Evolutionary conservation across 1,139 yeast species (phyloP), one percentile per base, ranked within the genome.

Genomic region (Chernovozyma aurita): DNA sequence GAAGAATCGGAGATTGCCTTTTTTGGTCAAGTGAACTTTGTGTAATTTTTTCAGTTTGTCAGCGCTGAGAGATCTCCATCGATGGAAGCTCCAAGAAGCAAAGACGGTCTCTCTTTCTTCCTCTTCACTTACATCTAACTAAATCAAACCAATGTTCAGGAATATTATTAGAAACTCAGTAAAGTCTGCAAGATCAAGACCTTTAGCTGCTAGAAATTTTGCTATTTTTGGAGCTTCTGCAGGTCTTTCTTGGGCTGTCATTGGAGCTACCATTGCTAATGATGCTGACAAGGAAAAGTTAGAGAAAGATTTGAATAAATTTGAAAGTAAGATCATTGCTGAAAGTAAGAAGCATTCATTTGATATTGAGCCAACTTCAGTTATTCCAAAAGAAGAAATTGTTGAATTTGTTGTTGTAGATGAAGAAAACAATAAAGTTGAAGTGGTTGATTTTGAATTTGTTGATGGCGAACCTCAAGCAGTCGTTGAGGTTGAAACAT

Each of bases 201-300:
- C 29, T 7, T 8, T 26, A 7, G 29, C 18, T 26, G 15, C 13
- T 7, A n/a, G 11, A 26, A n/a, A 7, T 14, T 13, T 14, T 26
- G 29, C 29, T 13, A 9, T 7, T 16, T n/a, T 26, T 26, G 29
- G 11, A 13, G 29, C 29, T 16, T 14, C 29, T 26, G 29, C 29
- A 7, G 29, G 29, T 26, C 17, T 26, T 26, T 7, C 29, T 7
- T 26, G 29, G 29, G 29, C 11, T 9, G 13, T 26, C 18, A 26
- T 26, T 7, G 29, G 29, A 8, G 20, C 38, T n/a, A 24, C 28
- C 9, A 38, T 43, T 18, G 32, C 37, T 6, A 42, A 45, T 30
- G 49, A 44, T n/a, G 44, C 40, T 14, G 47, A 45, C 17, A 39
- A 36, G 15, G 34, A 33, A 18, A 41, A 44, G 29, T 34, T 43